phyloP scores from a whole-genome alignment of 225 moss, liverwort and hornwort genomes.

The Polytrichum formosum region DNA sequence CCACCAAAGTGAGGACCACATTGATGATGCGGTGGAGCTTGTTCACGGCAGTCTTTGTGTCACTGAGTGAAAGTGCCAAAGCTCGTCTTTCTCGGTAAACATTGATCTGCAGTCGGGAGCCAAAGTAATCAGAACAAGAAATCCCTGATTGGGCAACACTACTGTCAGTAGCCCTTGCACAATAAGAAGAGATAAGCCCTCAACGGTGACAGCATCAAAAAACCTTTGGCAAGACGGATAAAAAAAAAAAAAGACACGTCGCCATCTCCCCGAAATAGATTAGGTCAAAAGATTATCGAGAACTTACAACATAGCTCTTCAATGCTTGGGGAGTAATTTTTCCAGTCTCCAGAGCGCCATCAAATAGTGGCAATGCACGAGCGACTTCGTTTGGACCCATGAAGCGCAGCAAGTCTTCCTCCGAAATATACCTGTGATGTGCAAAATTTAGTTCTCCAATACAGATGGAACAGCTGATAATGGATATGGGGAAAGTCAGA shows the following conservation, averaged over 20 bases:
- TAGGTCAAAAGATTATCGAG: neutral
- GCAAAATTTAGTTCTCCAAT: no score
- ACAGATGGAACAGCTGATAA: no score
- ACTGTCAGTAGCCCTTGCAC: neutral
- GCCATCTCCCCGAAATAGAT: neutral
- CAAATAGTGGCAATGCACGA: slow-evolving; percentile 37
- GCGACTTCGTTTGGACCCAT: slow-evolving; percentile 45
- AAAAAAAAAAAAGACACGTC: neutral
- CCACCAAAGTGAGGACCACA: slow-evolving; percentile 25
- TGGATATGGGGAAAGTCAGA: no score
- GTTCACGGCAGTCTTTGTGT: slow-evolving; percentile 65
- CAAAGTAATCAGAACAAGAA: neutral
- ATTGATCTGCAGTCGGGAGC: slow-evolving; percentile 25
- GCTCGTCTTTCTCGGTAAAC: slow-evolving; percentile 52
- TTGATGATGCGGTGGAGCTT: slow-evolving; percentile 59
- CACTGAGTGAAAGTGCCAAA: slow-evolving; percentile 49
- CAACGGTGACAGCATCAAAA: neutral
- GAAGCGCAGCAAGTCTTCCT: slow-evolving; percentile 52
- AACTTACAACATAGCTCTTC: slow-evolving; percentile 56
- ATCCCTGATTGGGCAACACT: neutral
- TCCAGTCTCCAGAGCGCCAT: slow-evolving; percentile 39
- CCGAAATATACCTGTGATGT: slow-evolving; percentile 32
- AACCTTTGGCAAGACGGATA: neutral
- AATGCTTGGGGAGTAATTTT: slow-evolving; percentile 51
- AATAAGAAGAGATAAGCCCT: neutral